Conservation (phyloP, 306 rosid species). For the Oemleria cerasiformis region DNA sequence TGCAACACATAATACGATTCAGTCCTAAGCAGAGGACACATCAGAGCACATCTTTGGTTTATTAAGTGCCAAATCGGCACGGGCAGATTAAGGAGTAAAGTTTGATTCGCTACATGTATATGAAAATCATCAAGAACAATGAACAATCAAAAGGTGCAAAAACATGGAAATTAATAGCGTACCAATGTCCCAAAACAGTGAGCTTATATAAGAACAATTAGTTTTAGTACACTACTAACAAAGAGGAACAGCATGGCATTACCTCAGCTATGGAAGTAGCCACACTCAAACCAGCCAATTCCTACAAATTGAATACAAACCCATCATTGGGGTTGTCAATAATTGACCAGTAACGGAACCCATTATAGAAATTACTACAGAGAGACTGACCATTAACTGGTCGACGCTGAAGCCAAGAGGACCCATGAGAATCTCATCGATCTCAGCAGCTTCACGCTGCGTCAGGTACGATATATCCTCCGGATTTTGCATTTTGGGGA, state of each 20-base stretch:
- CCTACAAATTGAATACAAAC: conserved; percentile 41
- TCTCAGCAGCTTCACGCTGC: conserved; percentile 85
- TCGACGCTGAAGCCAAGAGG: conserved; percentile 90
- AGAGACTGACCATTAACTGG: conserved; percentile 69
- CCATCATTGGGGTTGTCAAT: neutral
- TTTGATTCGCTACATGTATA: neutral
- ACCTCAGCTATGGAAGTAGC: conserved; percentile 89
- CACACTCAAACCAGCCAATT: conserved; percentile 95
- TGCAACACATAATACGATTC: neutral
- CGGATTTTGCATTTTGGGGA: conserved; percentile 38
- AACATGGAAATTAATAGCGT: neutral
- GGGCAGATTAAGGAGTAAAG: neutral
- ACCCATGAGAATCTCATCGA: conserved; percentile 91
- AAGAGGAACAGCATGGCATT: conserved; percentile 7
- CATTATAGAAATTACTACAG: neutral
- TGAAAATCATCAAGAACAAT: conserved; percentile 7
- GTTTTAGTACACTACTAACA: neutral
- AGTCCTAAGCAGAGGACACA: neutral
- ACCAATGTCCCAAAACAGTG: neutral
- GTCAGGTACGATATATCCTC: conserved; percentile 63
- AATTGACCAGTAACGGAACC: neutral
- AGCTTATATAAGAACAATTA: neutral
- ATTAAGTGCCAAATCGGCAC: too few relatives aligned
- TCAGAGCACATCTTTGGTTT: neutral
- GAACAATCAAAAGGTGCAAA: neutral